Conservation (phyloP, 225 moss, liverwort and hornwort species). For the Bryum argenteum region DNA sequence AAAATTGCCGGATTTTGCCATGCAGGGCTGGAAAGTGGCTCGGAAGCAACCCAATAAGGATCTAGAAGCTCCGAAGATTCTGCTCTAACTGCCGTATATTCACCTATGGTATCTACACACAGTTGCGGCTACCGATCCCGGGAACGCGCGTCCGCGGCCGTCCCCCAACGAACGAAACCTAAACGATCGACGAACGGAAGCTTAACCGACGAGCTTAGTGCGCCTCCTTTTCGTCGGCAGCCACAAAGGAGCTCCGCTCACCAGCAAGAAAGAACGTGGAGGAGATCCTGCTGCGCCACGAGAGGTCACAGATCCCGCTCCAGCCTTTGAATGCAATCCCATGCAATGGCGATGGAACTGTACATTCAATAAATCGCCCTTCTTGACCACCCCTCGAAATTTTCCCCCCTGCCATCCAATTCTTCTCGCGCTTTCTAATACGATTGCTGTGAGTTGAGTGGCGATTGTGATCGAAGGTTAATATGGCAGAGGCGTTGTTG, state of each 20-base stretch:
- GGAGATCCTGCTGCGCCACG: constrained; percentile 39
- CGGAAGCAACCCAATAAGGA: too few species aligned
- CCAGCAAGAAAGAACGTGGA: constrained; percentile 18
- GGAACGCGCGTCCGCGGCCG: not conserved
- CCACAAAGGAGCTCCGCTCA: constrained; percentile 6
- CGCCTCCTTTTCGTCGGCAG: constrained; percentile 31
- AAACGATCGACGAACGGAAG: not conserved
- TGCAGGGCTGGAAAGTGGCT: too few species aligned
- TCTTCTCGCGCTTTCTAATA: too few species aligned
- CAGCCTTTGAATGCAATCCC: constrained; percentile 8
- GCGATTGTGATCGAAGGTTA: constrained; percentile 6
- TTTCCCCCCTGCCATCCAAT: too few species aligned
- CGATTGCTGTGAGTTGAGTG: too few species aligned
- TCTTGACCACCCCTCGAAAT: not conserved
- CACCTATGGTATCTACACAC: too few species aligned
- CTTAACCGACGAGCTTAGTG: constrained; percentile 26
- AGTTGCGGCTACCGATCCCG: not conserved
- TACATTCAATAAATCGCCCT: not conserved
- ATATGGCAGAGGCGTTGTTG: constrained; percentile 43
- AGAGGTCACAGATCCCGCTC: constrained; percentile 30
- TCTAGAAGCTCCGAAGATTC: too few species aligned
- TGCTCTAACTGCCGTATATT: too few species aligned
- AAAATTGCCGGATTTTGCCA: too few species aligned
- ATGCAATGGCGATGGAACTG: not conserved
- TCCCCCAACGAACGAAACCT: not conserved